These are phyloP conservation scores for Schoenoplectus triqueter DNA, from an alignment of 202 grass and related monocot species.

Conservation along the genomic window DNA sequence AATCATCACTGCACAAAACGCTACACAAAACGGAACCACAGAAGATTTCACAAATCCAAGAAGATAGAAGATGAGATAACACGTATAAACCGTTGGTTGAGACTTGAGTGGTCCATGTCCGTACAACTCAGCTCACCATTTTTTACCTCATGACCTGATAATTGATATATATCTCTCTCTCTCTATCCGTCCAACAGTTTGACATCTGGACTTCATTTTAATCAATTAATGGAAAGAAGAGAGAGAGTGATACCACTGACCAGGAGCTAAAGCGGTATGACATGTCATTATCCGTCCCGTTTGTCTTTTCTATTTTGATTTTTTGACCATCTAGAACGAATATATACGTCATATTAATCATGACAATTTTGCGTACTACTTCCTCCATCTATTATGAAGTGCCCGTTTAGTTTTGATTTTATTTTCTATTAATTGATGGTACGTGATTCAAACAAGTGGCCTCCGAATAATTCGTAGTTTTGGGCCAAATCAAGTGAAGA, in stretches of 20 bases:
- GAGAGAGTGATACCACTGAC: not conserved
- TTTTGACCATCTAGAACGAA: slow-evolving; percentile 27
- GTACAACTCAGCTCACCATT: slow-evolving; percentile 35
- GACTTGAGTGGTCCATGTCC: not conserved
- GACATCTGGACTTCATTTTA: not conserved
- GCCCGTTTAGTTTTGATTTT: too few relatives aligned
- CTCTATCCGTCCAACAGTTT: slow-evolving; percentile 30
- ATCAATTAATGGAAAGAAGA: not conserved
- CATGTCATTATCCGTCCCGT: not conserved
- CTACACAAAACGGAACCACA: not conserved
- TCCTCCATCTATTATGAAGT: not conserved
- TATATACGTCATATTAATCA: not conserved
- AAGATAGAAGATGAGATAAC: slow-evolving; percentile 14
- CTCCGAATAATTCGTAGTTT: too few relatives aligned
- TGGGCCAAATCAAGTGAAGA: too few relatives aligned
- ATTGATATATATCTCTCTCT: too few relatives aligned
- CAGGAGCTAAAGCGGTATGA: not conserved
- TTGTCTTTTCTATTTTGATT: slow-evolving; percentile 24
- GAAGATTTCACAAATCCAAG: not conserved
- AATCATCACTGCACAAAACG: not conserved
- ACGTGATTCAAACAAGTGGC: too few relatives aligned
- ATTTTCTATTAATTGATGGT: too few relatives aligned
- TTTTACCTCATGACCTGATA: slow-evolving; percentile 19
- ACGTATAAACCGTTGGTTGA: not conserved
- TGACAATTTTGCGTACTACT: not conserved